phyloP scores from a whole-genome alignment of 768 basidiomycete species.

The Lentinula lateritia region DNA sequence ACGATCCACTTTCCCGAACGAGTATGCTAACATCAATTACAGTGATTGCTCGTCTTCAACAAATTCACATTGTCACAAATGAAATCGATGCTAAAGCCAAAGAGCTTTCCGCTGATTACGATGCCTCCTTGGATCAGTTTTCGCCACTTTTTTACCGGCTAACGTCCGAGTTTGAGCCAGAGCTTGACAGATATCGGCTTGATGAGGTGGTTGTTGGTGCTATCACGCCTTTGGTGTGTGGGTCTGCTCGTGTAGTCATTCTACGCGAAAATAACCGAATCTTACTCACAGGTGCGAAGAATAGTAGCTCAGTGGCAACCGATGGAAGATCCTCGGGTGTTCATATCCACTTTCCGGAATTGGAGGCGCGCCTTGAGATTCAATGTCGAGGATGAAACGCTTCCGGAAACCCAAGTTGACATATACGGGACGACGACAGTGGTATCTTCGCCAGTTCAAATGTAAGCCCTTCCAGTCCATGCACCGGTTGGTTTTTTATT shows the following conservation, averaged over 20 bases:
- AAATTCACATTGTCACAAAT: slow-evolving; percentile 68
- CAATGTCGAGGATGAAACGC: slow-evolving; percentile 36
- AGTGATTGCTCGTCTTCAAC: slow-evolving; percentile 79
- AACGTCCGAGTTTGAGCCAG: slow-evolving; percentile 59
- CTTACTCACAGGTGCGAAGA: slow-evolving; percentile 47
- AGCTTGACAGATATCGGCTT: slow-evolving; percentile 73
- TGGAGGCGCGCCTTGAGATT: slow-evolving; percentile 71
- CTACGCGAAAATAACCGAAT: no score
- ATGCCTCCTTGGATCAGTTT: slow-evolving; percentile 70
- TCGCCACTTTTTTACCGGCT: slow-evolving; percentile 68
- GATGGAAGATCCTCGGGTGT: slow-evolving; percentile 63
- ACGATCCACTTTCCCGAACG: background rate
- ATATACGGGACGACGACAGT: slow-evolving; percentile 47
- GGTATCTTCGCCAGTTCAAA: slow-evolving; percentile 20
- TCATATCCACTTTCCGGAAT: slow-evolving; percentile 58
- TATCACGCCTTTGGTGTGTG: slow-evolving; percentile 64
- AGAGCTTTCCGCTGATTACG: slow-evolving; percentile 59
- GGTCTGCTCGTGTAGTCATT: background rate
- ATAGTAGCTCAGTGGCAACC: slow-evolving; percentile 80
- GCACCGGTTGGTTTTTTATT: background rate
- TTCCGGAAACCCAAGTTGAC: slow-evolving; percentile 42
- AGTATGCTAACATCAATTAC: background rate
- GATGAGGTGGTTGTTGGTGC: slow-evolving; percentile 95
- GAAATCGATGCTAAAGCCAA: slow-evolving; percentile 64
- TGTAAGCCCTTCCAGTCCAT: slow-evolving; percentile 25